These are phyloP conservation scores for Dactylellina leptospora DNA, from an alignment of 2,329 filamentous ascomycete species.

Conservation along the genomic window DNA sequence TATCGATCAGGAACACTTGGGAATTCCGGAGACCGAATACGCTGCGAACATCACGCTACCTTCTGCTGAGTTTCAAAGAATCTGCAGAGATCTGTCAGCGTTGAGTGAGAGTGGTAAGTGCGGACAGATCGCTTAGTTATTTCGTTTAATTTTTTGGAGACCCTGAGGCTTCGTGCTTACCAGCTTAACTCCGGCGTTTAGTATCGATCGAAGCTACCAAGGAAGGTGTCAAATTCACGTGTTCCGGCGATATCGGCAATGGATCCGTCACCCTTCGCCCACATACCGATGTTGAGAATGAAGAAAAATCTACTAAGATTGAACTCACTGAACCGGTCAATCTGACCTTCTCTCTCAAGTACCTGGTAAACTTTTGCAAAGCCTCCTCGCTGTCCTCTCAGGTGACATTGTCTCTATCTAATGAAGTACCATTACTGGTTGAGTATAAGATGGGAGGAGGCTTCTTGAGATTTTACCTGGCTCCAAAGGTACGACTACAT, in stretches of 20 bases:
- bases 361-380: slow-evolving; percentile 99
- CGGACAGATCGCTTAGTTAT: too few relatives aligned
- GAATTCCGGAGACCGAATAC: slow-evolving; percentile 99
- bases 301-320: slow-evolving; percentile 84
- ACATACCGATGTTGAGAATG: slow-evolving; percentile 89
- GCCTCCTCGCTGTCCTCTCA: slow-evolving; percentile 80
- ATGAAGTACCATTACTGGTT: slow-evolving; percentile 93
- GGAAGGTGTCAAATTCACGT: slow-evolving; percentile 95
- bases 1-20: slow-evolving; percentile 98
- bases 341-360: slow-evolving; percentile 98
- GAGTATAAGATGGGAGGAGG: slow-evolving; percentile 76
- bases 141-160: too few relatives aligned
- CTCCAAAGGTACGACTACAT: slow-evolving; percentile 80
- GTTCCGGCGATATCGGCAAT: slow-evolving; percentile 93
- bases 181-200: slow-evolving; percentile 60
- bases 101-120: slow-evolving; percentile 92
- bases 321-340: slow-evolving; percentile 90
- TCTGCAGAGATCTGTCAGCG: slow-evolving; percentile 88
- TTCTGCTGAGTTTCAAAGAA: slow-evolving; percentile 87
- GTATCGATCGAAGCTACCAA: slow-evolving; percentile 96
- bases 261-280: slow-evolving; percentile 90
- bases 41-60: slow-evolving; percentile 91
- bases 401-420: slow-evolving; percentile 93
- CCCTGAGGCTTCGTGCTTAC: not conserved
- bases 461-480: slow-evolving; percentile 95